Base-by-base conservation (phyloP, 208 protist genomes). In the Wallacemonas sp. region DNA sequence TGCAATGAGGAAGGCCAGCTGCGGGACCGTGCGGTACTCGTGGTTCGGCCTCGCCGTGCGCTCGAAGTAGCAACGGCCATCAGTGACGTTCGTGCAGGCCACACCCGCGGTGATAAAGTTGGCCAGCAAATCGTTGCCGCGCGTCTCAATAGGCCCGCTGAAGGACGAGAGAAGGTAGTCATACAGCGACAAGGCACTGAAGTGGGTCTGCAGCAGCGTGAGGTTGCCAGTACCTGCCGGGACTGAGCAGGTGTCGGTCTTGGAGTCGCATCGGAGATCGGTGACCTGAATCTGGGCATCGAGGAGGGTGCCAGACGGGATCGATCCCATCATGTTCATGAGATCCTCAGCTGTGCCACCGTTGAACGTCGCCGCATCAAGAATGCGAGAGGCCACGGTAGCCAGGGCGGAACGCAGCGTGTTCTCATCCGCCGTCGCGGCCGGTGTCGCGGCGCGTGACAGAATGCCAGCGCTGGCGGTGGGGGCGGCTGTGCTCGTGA, bases 101-200 rank as follows among this genome's bases (percentile, higher is more conserved):
- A 12, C 21, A 14, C 26, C 24, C 19, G 47, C 9, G 47, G 24
- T 55, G 24, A 55, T 9, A 6, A 55, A 11, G 16, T 32, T 55
- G 26, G 24, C 21, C 3, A 55, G 47, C 47, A 55, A 8, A 3
- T 5, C 47, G 23, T 8, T 55, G 11, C 24, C 47, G 47, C 47
- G 47, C 5, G 30, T 3, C 26, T 55, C 24, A 32, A 55, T 55
- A 11, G 47, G 47, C 21, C 47, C 47, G 19, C 3, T 3, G 21
- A 55, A 55, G 47, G 47, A 55, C 9, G 47, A 55, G 6, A 55
- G 47, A 17, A 32, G 21, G 26, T 55, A 55, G 47, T 55, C 47
- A 23, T 55, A 55, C 3, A 55, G 47, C 6, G 47, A 55, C 24
- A 55, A 26, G 47, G 9, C 1, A 17, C 47, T 55, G 2, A 55